These are phyloP conservation scores for Macrophomina phaseolina DNA, from an alignment of 2,329 filamentous ascomycete species.

Conservation along the genomic window DNA sequence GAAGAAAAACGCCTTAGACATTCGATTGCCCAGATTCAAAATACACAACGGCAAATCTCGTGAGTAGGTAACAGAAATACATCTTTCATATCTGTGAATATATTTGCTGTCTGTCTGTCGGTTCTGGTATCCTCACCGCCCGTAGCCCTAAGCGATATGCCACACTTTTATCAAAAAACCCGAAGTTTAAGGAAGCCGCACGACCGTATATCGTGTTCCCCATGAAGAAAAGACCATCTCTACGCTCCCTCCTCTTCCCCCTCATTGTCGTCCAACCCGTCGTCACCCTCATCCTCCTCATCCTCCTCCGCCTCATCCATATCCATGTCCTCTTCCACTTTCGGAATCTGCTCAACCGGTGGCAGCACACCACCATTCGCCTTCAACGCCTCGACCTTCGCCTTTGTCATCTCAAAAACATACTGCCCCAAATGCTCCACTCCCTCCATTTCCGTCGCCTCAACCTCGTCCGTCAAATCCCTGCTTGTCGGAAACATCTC, in stretches of 20 bases:
- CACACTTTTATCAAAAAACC: neutral
- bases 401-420: constrained; percentile 92
- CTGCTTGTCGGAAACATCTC: constrained; percentile 82
- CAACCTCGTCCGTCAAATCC: constrained; percentile 54
- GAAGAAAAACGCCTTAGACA: too few relatives aligned
- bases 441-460: constrained; percentile 78
- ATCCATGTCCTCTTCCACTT: constrained; percentile 36
- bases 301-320: constrained; percentile 43
- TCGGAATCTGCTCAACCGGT: constrained; percentile 39
- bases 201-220: too few relatives aligned
- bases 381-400: constrained; percentile 66
- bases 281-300: constrained; percentile 35
- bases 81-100: neutral
- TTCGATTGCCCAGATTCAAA: too few relatives aligned
- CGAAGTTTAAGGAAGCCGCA: too few relatives aligned
- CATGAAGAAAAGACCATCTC: neutral
- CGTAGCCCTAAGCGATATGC: neutral
- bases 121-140: neutral
- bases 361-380: constrained; percentile 43
- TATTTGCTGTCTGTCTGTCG: neutral
- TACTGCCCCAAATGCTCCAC: constrained; percentile 96
- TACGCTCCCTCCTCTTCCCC: constrained; percentile 1
- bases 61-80: neutral
- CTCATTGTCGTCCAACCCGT: constrained; percentile 72
- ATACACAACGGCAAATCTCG: too few relatives aligned